These are phyloP conservation scores for Pichia phayaonensis DNA, from an alignment of 805 yeast genomes.

Conservation along the genomic window DNA sequence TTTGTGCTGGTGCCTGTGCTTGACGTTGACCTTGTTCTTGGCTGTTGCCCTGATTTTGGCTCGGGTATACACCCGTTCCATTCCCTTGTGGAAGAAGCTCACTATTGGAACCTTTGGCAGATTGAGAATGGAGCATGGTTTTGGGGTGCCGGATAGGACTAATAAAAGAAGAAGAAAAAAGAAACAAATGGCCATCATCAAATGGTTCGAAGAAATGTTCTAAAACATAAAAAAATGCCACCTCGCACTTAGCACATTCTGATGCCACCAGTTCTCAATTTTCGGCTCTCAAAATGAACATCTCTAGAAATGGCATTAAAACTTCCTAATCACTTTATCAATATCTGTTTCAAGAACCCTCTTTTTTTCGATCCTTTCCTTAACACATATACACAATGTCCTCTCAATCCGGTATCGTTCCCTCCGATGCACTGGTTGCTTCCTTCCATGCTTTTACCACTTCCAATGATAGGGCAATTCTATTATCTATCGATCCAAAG, in stretches of 20 bases:
- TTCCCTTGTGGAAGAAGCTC: background rate
- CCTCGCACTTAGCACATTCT: background rate
- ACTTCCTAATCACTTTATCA: no score
- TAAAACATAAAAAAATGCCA: background rate
- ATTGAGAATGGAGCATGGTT: background rate
- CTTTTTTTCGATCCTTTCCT: background rate
- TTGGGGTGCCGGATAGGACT: background rate
- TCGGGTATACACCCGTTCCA: background rate
- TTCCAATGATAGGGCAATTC: background rate
- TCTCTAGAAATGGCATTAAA: background rate
- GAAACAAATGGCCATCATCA: background rate
- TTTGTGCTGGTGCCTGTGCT: no score
- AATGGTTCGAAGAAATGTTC: background rate
- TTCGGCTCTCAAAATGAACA: background rate
- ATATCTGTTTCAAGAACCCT: no score
- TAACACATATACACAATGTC: constrained; percentile 6
- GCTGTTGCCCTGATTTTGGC: background rate
- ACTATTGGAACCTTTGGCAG: background rate
- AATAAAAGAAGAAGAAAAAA: background rate
- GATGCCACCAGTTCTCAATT: background rate
- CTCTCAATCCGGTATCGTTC: constrained; percentile 12
- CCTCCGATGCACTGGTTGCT: constrained; percentile 1
- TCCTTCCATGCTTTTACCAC: background rate
- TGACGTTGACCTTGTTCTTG: background rate
- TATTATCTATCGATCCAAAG: background rate